A percentile compares a stretch with the other conserved stretches of the same genome.
Conservation (phyloP, 2,329 filamentous ascomycete species). For the Mycosphaerella sp. region DNA sequence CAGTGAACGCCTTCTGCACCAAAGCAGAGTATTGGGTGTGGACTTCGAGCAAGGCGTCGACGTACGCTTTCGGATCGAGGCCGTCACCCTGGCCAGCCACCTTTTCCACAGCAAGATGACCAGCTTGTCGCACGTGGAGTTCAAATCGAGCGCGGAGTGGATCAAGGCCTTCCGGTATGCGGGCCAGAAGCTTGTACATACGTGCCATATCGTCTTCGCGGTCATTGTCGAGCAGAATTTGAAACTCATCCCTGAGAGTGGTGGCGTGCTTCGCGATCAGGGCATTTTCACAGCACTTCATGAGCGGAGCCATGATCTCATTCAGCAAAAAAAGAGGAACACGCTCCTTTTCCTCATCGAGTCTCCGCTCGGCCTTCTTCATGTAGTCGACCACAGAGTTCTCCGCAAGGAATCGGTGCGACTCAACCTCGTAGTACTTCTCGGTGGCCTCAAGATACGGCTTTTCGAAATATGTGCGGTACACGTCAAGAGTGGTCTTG, state of each 20-base stretch:
- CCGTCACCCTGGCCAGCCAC: slow-evolving; percentile 81
- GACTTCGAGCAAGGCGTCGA: slow-evolving; percentile 88
- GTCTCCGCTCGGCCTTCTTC: slow-evolving; percentile 91
- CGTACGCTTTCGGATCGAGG: slow-evolving; percentile 92
- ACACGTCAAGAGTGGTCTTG: slow-evolving; percentile 93
- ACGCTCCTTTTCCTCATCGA: slow-evolving; percentile 90
- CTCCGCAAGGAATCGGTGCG: slow-evolving; percentile 87
- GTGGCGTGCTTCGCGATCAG: slow-evolving; percentile 82
- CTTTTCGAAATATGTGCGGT: slow-evolving; percentile 83
- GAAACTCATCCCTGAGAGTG: slow-evolving; percentile 91
- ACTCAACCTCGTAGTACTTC: slow-evolving; percentile 84
- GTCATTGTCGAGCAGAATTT: slow-evolving; percentile 86
- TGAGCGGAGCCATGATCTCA: slow-evolving; percentile 78
- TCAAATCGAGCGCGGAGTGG: slow-evolving; percentile 84
- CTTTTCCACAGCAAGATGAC: slow-evolving; percentile 82
- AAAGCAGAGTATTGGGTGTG: slow-evolving; percentile 89
- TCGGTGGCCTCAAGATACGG: slow-evolving; percentile 84
- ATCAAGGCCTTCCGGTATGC: slow-evolving; percentile 86
- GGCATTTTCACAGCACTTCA: slow-evolving; percentile 80
- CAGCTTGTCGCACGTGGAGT: slow-evolving; percentile 84
- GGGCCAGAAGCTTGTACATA: slow-evolving; percentile 87
- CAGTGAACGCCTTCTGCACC: slow-evolving; percentile 86
- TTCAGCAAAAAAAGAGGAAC: slow-evolving; percentile 86
- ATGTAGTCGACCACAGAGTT: slow-evolving; percentile 99
- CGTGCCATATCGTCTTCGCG: slow-evolving; percentile 90